Evolutionary conservation across 2,329 filamentous ascomycete genomes (phyloP).

Genomic region (Colletotrichum lupini): DNA sequence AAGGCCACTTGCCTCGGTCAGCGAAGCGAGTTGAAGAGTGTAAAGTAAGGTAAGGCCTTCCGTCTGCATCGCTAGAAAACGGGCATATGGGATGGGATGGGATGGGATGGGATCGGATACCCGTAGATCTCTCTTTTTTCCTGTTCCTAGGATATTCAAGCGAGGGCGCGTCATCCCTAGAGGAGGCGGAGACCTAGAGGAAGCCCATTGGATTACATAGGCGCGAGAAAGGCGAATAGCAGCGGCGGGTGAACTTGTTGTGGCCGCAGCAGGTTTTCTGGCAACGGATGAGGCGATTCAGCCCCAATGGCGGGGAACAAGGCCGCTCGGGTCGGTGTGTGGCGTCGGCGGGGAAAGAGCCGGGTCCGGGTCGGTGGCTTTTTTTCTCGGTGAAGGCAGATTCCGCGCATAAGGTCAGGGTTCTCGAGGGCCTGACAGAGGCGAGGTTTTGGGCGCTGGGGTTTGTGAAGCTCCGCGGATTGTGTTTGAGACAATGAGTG

Average conservation of each 20-base stretch:
- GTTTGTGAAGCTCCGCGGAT: constrained; percentile 1
- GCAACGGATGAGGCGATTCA: constrained; percentile 27
- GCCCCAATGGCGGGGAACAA: constrained; percentile 24
- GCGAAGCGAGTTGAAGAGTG: not conserved
- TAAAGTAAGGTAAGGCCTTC: not conserved
- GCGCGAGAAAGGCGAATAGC: not conserved
- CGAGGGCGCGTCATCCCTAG: not conserved
- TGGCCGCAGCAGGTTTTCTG: constrained; percentile 29
- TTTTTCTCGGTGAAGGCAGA: not conserved
- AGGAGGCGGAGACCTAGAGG: not conserved
- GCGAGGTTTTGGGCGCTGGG: not conserved
- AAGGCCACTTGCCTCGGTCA: constrained; percentile 1
- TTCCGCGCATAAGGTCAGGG: not conserved
- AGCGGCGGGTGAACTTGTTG: not conserved
- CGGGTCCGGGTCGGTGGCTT: constrained; percentile 6
- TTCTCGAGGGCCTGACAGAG: not conserved
- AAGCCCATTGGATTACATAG: not conserved
- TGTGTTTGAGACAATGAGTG: not conserved
- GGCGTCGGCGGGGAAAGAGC: not conserved
- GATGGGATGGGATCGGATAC: not conserved
- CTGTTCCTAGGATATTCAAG: not conserved
- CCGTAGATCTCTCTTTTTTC: not conserved
- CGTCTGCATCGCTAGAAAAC: not conserved
- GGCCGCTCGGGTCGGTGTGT: not conserved
- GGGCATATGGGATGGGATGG: not conserved